A percentile compares a stretch with the other conserved stretches of the same genome.
Evolutionary conservation across 225 moss, liverwort and hornwort species (phyloP).

Genomic region (Antitrichia curtipendula): DNA sequence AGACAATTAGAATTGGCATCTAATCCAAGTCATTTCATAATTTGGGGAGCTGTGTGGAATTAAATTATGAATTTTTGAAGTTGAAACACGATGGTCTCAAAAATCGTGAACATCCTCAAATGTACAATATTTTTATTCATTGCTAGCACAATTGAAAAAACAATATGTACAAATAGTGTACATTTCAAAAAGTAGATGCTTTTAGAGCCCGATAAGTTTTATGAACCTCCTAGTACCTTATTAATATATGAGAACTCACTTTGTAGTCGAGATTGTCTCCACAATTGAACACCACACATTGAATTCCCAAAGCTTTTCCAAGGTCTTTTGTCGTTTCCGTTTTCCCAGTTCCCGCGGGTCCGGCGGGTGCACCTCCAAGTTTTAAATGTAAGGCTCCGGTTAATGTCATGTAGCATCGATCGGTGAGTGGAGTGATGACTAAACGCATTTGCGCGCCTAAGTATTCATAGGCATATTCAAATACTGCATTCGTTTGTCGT

Average conservation of each 20-base stretch:
- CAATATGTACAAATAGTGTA: background rate
- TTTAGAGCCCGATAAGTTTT: background rate
- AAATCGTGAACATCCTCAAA: fast-evolving
- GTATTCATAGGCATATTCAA: conserved; percentile 77
- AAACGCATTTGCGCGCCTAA: conserved; percentile 84
- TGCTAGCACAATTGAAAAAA: background rate
- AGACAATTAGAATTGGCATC: background rate
- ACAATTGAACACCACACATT: conserved; percentile 89
- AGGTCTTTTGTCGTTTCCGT: conserved; percentile 90
- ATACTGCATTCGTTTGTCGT: conserved; percentile 81
- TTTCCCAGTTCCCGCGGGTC: conserved; percentile 83
- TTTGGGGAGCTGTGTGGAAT: background rate
- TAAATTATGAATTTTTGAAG: no score
- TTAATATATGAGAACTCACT: background rate
- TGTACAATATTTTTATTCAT: background rate
- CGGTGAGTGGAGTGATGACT: conserved; percentile 82
- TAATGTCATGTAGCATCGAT: conserved; percentile 89
- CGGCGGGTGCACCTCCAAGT: conserved; percentile 83
- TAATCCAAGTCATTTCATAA: background rate
- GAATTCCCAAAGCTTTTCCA: conserved; percentile 87
- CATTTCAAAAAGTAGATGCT: fast-evolving
- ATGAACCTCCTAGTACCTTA: background rate
- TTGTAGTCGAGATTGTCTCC: conserved; percentile 88
- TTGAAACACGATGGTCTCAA: fast-evolving
- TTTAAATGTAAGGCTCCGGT: conserved; percentile 84